Evolutionary conservation across 164 flowering plant species (phyloP), one percentile per base, ranked within the genome.

Genomic region (Stephania japonica): DNA sequence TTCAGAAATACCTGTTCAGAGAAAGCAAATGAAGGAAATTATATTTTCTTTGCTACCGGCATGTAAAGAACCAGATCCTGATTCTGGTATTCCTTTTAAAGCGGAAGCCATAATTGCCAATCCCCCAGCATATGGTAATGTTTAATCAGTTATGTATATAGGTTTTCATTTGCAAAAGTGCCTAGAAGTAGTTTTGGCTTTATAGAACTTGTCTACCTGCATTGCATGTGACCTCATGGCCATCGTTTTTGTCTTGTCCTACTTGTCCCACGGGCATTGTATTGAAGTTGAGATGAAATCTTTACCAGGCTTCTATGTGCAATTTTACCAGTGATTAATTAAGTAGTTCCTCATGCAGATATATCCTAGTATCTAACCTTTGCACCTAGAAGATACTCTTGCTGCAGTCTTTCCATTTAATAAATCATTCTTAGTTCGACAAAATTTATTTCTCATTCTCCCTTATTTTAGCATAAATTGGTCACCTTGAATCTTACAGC

Each of bases 81-180:
- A 92, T 78, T 81, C 99, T 73, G 89, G 89, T 19, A 81, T 96
- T 79, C 87, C 94, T 75, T 96, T 96, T 74, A 92, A 85, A 78
- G 98, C 97, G 21, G 97, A 96, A 77, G 98, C 99, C 50, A 93
- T 96, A 73, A 96, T 96, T 76, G 95, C 99, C 73, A 96, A 96
- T 81, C 99, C 99, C 49, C 98, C 98, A 65, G 97, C 97, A 70
- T 96, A 96, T 81, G 99, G 99, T 95, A 56, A 83, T 86, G 76
- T 73, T 67, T 63, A 21, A 42, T 72, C 62, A 14, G 62, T 56
- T n/a, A 56, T 26, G 25, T 50, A 24, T 73, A 25, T 8, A 23
- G 8, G 23, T 67, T 61, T 62, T 21, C 47, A 19, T 69, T 21
- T 42, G 27, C 4, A 38, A 26, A 53, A 56, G 25, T 13, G 14